Percentiles rank a stretch among this genome's conserved stretches.
These are phyloP conservation scores for Solanum etuberosum DNA, from an alignment of 257 asterid genomes.

Conservation along the genomic window DNA sequence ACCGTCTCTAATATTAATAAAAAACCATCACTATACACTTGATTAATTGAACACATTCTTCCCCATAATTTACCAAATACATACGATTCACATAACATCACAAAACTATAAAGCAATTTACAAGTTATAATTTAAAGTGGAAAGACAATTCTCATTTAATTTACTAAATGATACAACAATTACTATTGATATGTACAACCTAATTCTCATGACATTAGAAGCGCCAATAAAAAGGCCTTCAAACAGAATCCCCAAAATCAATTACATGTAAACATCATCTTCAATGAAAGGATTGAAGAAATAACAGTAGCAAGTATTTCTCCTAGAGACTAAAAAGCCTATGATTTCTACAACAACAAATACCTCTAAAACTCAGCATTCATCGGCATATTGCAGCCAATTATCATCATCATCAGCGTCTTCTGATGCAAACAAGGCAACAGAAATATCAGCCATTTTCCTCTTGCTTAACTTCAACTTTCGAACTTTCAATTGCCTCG, in stretches of 20 bases:
- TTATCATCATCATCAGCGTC: neutral
- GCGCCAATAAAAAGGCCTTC: neutral
- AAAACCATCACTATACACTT: neutral
- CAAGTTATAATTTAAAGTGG: neutral
- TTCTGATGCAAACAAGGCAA: neutral
- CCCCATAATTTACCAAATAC: neutral
- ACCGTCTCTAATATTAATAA: no score
- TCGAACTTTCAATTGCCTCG: neutral
- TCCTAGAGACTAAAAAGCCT: neutral
- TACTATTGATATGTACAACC: neutral
- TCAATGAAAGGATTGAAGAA: constrained; percentile 53
- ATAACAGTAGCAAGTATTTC: neutral
- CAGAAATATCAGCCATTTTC: neutral
- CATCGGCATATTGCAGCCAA: neutral
- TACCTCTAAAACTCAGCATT: neutral
- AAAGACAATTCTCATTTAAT: neutral
- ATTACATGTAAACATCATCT: constrained; percentile 26
- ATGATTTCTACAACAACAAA: neutral
- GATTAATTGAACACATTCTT: neutral
- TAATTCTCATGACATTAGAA: neutral
- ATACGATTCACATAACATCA: neutral
- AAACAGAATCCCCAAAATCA: neutral
- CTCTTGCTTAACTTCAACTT: neutral
- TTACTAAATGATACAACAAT: neutral
- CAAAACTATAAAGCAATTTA: neutral